A percentile compares a stretch with the other conserved stretches of the same genome.
phyloP scores from a whole-genome alignment of 1,284 basidiomycete genomes.

The Mycena citricolor region DNA sequence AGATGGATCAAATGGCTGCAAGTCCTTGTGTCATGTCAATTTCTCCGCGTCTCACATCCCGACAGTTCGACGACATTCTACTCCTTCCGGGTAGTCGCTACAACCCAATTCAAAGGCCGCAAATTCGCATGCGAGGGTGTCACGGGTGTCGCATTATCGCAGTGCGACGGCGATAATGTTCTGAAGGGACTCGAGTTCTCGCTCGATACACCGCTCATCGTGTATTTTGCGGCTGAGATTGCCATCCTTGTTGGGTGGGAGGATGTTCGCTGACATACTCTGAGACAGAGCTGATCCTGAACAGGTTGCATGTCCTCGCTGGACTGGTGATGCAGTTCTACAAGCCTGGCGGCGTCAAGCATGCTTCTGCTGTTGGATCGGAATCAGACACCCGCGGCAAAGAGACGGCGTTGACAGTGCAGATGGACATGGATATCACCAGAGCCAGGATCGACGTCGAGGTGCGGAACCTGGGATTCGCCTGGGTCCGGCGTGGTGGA shows the following conservation, averaged over 20 bases:
- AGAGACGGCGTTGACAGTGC: conserved; percentile 17
- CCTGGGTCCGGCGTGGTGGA: conserved; percentile 15
- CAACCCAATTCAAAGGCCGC: conserved; percentile 22
- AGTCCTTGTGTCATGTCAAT: background rate
- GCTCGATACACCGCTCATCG: conserved; percentile 16
- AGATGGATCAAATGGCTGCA: conserved; percentile 22
- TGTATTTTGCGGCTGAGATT: conserved; percentile 22
- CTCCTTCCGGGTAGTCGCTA: conserved; percentile 22
- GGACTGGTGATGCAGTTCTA: conserved; percentile 21
- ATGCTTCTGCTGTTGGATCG: conserved; percentile 5
- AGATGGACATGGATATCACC: conserved; percentile 24
- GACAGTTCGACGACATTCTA: conserved; percentile 20
- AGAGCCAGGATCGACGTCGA: conserved; percentile 21
- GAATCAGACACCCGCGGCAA: conserved; percentile 19
- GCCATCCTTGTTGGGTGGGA: conserved; percentile 17
- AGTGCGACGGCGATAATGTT: conserved; percentile 22
- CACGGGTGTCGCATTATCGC: conserved; percentile 19
- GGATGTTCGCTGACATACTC: background rate
- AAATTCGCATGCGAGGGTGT: conserved; percentile 21
- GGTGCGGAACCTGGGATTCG: conserved; percentile 19
- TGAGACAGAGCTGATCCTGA: background rate
- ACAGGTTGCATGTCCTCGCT: conserved; percentile 12
- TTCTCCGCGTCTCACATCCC: background rate
- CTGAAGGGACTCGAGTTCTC: conserved; percentile 14
- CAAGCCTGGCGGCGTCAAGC: conserved; percentile 21